phyloP scores from a whole-genome alignment of 768 basidiomycete genomes.

The Leccinellum albellum region DNA sequence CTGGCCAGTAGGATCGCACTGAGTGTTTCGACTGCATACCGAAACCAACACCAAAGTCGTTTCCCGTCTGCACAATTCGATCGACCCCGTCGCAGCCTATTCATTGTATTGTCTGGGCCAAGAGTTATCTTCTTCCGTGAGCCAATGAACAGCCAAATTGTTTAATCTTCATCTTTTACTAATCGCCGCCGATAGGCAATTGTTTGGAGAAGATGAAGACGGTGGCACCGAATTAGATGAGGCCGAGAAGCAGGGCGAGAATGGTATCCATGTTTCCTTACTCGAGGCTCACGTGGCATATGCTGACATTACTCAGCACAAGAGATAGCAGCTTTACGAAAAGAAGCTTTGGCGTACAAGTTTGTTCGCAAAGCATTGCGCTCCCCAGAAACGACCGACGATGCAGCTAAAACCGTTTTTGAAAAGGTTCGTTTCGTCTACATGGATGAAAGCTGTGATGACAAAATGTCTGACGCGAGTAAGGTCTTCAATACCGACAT shows the following conservation, averaged over 20 bases:
- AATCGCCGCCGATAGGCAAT: constrained; percentile 51
- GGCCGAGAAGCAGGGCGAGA: constrained; percentile 90
- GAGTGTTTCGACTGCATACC: constrained; percentile 97
- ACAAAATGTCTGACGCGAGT: background rate
- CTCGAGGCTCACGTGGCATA: background rate
- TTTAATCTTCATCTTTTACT: background rate
- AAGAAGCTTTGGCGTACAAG: constrained; percentile 85
- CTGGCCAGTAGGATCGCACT: constrained; percentile 59
- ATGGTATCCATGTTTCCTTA: constrained; percentile 49
- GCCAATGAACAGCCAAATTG: constrained; percentile 21
- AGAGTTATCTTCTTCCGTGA: constrained; percentile 91
- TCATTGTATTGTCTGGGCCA: constrained; percentile 99
- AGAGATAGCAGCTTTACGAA: constrained; percentile 86
- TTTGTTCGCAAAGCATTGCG: constrained; percentile 72
- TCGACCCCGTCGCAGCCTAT: constrained; percentile 96
- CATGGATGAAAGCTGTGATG: background rate
- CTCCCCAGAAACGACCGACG: constrained; percentile 33
- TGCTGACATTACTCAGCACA: constrained; percentile 48
- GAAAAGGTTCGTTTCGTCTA: constrained; percentile 59
- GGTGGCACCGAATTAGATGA: constrained; percentile 81
- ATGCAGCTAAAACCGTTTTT: constrained; percentile 71
- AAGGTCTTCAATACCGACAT: constrained; percentile 91
- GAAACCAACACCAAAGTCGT: constrained; percentile 90
- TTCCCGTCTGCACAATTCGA: constrained; percentile 96
- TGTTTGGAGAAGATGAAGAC: constrained; percentile 92